phyloP scores from a whole-genome alignment of 306 rosid genomes.

The Quercus bicolor region DNA sequence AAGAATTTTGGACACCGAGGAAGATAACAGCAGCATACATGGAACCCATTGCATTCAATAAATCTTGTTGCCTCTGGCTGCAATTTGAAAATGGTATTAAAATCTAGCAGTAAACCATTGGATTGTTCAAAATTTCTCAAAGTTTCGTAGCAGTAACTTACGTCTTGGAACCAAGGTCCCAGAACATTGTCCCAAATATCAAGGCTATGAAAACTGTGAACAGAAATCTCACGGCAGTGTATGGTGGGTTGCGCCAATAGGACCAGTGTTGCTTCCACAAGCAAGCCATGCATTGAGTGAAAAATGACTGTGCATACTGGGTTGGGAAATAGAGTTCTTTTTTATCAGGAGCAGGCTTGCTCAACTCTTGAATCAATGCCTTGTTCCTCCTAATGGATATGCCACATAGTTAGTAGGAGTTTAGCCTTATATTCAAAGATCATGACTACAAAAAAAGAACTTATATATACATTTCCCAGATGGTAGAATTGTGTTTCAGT shows the following conservation, averaged over 20 bases:
- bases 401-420: background rate
- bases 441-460: background rate
- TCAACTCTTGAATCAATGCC: slow-evolving; percentile 25
- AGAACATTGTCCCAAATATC: slow-evolving; percentile 43
- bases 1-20: slow-evolving; percentile 39
- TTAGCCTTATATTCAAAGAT: background rate
- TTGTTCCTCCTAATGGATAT: slow-evolving; percentile 38
- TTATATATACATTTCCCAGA: background rate
- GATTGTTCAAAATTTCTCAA: background rate
- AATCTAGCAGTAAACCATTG: background rate
- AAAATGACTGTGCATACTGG: slow-evolving; percentile 27
- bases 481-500: background rate
- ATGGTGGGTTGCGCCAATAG: slow-evolving; percentile 42
- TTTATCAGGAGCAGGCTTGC: slow-evolving; percentile 32
- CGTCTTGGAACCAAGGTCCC: slow-evolving; percentile 47
- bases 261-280: slow-evolving; percentile 50
- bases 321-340: slow-evolving; percentile 35
- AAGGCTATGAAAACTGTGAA: slow-evolving; percentile 28
- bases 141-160: background rate
- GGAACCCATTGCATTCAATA: slow-evolving; percentile 46
- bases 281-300: slow-evolving; percentile 32
- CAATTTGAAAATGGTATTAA: background rate
- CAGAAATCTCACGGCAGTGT: slow-evolving; percentile 33
- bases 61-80: slow-evolving; percentile 31
- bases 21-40: slow-evolving; percentile 39